Conservation (phyloP, 257 asterid species). For the Capsicum baccatum region DNA sequence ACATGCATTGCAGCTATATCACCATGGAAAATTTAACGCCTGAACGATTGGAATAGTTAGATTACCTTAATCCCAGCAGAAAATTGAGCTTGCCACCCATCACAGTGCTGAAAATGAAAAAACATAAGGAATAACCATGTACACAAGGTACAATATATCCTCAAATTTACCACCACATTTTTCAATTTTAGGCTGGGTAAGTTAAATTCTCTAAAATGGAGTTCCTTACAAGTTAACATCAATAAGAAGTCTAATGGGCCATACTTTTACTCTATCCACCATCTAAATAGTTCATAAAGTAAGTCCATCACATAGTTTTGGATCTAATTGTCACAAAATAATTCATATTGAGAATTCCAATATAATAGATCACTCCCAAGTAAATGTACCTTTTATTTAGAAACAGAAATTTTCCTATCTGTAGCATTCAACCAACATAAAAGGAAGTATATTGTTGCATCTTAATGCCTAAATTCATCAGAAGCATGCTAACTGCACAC, state of each 20-base stretch:
- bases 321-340: not conserved
- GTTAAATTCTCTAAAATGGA: not conserved
- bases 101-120: constrained; percentile 54
- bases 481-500: not conserved
- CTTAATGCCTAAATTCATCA: constrained; percentile 14
- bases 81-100: constrained; percentile 82
- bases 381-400: not conserved
- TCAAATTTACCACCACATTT: not conserved
- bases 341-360: not conserved
- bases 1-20: not conserved
- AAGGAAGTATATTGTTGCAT: not conserved
- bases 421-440: not conserved
- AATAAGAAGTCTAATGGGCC: not conserved
- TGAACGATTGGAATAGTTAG: constrained; percentile 29
- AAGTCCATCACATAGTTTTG: constrained; percentile 7
- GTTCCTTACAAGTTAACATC: constrained; percentile 1
- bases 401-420: not conserved
- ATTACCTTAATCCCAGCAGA: constrained; percentile 88
- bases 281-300: constrained; percentile 5
- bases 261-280: not conserved
- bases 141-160: constrained; percentile 6
- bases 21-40: constrained; percentile 27
- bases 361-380: constrained; percentile 15
- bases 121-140: constrained; percentile 31
- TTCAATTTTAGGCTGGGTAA: constrained; percentile 10